Base-by-base conservation (phyloP, 768 basidiomycete genomes). In the Termitomyces sp. region DNA sequence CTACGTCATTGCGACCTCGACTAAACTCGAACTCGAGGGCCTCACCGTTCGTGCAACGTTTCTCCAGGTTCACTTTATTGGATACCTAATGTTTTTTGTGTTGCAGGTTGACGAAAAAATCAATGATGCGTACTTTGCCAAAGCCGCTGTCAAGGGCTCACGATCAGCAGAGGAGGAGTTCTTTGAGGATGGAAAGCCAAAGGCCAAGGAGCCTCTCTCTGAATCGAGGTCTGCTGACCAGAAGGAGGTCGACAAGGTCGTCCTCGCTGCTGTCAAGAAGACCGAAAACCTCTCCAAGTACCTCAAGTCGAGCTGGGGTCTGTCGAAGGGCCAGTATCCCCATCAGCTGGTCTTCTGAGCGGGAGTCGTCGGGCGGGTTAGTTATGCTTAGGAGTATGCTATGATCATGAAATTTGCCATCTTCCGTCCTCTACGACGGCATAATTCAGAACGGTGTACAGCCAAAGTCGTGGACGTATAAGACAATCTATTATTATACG, bases 1-100 rank as follows among this genome's bases (percentile, higher is more conserved):
- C 55, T 99, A 99, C 72, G 94, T 95, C 61, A 98, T 99, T 69
- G 93, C 96, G 58, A 99, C 97, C 58, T 94, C 94, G 56, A 98
- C 97, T 65, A 93, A 88, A 77, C 75, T 98, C 65, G 90, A 96
- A 63, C 73, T 98, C 57, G 81, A 77, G 28, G 81, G 77, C 57
- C 77, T 91, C 72, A 83, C 83, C 79, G 94, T 93, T 67, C 62
- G 83, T 78, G 26, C 24, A 44, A 36, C 56, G 41, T 37, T n/a
- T 28, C 53, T 59, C 31, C 20, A 45, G 33, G 20, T 55, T 49
- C 46, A 44, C 45, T 28, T 36, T 13, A 34, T 18, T 24, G 44
- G n/a, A 29, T 51, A 13, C 13, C 7, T 28, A 45, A 45, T 48
- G 47, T 46, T n/a, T 55, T 42, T 20, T 6, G 24, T 42, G 56